Conservation (phyloP, 768 basidiomycete genomes). For the Leucogyrophana mollusca region DNA sequence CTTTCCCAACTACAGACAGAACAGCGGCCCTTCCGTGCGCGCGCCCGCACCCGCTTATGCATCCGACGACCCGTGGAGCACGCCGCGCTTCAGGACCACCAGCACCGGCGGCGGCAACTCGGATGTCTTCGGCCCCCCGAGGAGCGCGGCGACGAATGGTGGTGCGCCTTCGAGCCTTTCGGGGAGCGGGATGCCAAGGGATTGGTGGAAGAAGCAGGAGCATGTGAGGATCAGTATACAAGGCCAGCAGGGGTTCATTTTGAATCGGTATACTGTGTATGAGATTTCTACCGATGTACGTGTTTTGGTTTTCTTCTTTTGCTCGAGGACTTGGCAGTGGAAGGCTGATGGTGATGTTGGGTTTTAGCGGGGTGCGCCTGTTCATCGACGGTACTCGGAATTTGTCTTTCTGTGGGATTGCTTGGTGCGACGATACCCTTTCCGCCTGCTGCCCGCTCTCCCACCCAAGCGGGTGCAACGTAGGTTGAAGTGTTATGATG, state of each 20-base stretch:
- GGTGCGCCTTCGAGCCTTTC: conserved; percentile 56
- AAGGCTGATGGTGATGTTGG: conserved; percentile 5
- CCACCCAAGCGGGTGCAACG: conserved; percentile 93
- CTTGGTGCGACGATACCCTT: conserved; percentile 85
- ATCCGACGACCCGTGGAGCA: conserved; percentile 71
- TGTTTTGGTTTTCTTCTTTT: conserved; percentile 12
- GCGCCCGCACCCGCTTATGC: conserved; percentile 50
- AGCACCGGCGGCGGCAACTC: conserved; percentile 29
- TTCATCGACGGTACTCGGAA: conserved; percentile 89
- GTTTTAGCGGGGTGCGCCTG: conserved; percentile 59
- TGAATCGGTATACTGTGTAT: conserved; percentile 86
- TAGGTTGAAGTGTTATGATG: conserved; percentile 37
- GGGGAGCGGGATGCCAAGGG: conserved; percentile 68
- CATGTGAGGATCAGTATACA: conserved; percentile 66
- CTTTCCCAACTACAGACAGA: conserved; percentile 43
- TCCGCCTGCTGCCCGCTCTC: conserved; percentile 81
- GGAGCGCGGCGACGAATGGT: conserved; percentile 35
- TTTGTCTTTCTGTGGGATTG: conserved; percentile 91
- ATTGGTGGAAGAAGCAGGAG: conserved; percentile 90
- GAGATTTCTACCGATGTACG: conserved; percentile 75
- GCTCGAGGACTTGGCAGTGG: conserved; percentile 2
- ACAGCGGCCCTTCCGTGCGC: conserved; percentile 38
- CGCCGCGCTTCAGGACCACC: conserved; percentile 26
- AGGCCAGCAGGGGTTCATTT: conserved; percentile 90
- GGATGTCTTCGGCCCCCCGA: conserved; percentile 23